Evolutionary conservation across 768 basidiomycete species (phyloP).

Genomic region (Saitozyma sp.): DNA sequence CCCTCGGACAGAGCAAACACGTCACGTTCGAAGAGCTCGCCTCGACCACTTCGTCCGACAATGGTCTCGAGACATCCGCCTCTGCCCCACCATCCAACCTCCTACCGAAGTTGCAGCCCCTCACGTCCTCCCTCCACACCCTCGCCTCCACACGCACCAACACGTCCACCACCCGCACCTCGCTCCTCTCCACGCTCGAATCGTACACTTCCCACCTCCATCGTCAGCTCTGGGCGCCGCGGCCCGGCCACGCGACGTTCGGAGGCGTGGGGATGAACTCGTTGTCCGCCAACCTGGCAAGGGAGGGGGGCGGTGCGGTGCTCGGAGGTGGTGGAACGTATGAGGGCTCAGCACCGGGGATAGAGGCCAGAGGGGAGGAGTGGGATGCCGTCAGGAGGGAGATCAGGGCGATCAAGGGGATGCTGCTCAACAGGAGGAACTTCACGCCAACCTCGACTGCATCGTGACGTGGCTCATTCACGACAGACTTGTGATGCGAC

Average conservation of each 20-base stretch:
- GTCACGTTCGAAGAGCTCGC: background rate
- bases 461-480: no score
- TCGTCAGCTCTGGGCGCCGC: conserved; percentile 15
- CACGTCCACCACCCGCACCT: conserved; percentile 49
- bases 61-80: background rate
- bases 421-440: conserved; percentile 43
- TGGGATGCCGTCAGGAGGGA: conserved; percentile 48
- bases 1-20: background rate
- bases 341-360: conserved; percentile 9
- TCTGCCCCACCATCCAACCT: background rate
- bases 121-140: conserved; percentile 9
- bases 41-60: background rate
- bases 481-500: background rate
- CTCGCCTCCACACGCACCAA: conserved; percentile 29
- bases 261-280: conserved; percentile 27
- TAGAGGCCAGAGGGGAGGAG: conserved; percentile 18
- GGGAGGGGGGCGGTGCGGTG: conserved; percentile 13
- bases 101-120: conserved; percentile 3
- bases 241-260: conserved; percentile 7
- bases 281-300: conserved; percentile 22
- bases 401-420: conserved; percentile 48
- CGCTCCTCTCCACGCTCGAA: conserved; percentile 44
- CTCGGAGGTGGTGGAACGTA: conserved; percentile 8
- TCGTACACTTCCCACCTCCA: conserved; percentile 45
- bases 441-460: conserved; percentile 4